These are phyloP conservation scores for Aureobasidium sp. DNA, from an alignment of 2,329 filamentous ascomycete species.

Conservation along the genomic window DNA sequence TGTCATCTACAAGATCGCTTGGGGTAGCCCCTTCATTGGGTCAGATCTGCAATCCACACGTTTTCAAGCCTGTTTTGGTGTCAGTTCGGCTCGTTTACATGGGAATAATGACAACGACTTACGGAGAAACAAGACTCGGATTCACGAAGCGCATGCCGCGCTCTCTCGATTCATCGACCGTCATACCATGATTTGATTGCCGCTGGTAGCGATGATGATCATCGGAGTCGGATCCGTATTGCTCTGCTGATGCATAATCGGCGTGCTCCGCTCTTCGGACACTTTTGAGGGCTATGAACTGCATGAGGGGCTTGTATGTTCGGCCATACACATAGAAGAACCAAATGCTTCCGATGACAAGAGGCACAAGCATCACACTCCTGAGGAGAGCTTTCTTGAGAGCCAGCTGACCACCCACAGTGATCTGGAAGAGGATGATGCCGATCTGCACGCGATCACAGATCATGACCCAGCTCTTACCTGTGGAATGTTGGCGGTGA, in stretches of 20 bases:
- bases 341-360: constrained; percentile 78
- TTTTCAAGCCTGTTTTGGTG: constrained; percentile 2
- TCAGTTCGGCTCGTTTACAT: not conserved
- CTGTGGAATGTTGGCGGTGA: constrained; percentile 88
- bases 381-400: constrained; percentile 65
- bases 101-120: constrained; percentile 34
- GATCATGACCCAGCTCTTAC: constrained; percentile 92
- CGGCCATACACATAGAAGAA: constrained; percentile 75
- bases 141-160: constrained; percentile 67
- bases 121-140: constrained; percentile 63
- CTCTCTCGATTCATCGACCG: constrained; percentile 66
- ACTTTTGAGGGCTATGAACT: constrained; percentile 84
- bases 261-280: constrained; percentile 58
- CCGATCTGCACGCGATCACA: constrained; percentile 86
- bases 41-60: constrained; percentile 14
- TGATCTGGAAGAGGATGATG: constrained; percentile 79
- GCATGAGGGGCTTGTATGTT: constrained; percentile 81
- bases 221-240: constrained; percentile 21
- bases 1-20: not conserved
- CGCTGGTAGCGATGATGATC: constrained; percentile 15
- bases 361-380: constrained; percentile 65
- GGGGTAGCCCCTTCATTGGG: not conserved
- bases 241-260: constrained; percentile 33
- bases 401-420: constrained; percentile 81
- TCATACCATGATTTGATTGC: constrained; percentile 44